Conservation (phyloP, 441 rosid species). For the Populus tomentosa region DNA sequence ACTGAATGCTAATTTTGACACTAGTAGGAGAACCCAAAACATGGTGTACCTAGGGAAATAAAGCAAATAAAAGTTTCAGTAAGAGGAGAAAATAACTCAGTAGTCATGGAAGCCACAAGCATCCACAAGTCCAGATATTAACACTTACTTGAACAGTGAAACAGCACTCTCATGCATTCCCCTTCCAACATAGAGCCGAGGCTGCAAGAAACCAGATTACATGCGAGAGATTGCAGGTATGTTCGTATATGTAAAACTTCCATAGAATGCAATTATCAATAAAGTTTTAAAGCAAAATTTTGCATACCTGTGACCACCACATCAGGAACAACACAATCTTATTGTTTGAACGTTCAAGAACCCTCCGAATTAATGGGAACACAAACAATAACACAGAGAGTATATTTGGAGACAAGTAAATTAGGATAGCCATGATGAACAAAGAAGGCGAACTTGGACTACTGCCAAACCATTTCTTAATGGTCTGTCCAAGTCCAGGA, state of each 20-base stretch:
- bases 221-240: neutral
- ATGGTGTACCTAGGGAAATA: constrained; percentile 69
- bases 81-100: neutral
- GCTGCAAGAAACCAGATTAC: constrained; percentile 47
- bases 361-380: constrained; percentile 83
- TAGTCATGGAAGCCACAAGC: constrained; percentile 2
- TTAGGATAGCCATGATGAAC: constrained; percentile 78
- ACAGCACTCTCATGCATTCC: constrained; percentile 98
- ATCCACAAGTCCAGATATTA: constrained; percentile 9
- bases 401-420: constrained; percentile 93
- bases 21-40: constrained; percentile 88
- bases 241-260: neutral
- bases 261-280: neutral
- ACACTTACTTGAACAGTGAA: constrained; percentile 83
- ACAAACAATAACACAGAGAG: constrained; percentile 77
- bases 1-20: constrained; percentile 94
- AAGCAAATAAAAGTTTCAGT: constrained; percentile 17
- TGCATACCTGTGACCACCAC: constrained; percentile 99
- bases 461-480: constrained; percentile 92
- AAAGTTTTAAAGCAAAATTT: neutral
- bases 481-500: constrained; percentile 86
- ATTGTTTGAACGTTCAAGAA: constrained; percentile 90
- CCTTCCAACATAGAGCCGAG: constrained; percentile 98
- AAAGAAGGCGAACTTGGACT: constrained; percentile 69
- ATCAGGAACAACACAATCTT: constrained; percentile 91